Conservation (phyloP, 1,284 basidiomycete species). For the Leccinum glutinopallens region DNA sequence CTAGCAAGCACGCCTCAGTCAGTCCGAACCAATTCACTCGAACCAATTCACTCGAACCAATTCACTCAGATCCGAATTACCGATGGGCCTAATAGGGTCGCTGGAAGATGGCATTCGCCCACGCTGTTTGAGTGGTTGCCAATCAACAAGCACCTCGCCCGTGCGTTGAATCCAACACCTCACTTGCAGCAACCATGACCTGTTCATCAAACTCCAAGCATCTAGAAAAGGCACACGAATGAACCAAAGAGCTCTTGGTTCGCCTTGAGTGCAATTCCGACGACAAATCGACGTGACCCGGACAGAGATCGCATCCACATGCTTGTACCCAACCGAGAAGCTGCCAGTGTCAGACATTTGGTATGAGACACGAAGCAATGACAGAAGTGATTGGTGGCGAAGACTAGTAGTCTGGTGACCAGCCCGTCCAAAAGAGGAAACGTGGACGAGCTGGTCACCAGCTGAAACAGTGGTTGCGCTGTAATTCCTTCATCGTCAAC, state of each 20-base stretch:
- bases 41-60: constrained; percentile 2
- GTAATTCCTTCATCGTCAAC: constrained; percentile 15
- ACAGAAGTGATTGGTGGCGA: constrained; percentile 11
- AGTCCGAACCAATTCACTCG: neutral
- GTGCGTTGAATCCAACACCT: neutral
- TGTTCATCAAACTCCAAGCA: constrained; percentile 52
- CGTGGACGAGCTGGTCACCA: too few species aligned
- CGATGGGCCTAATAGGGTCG: neutral
- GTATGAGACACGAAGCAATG: constrained; percentile 27
- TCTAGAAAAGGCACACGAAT: constrained; percentile 52
- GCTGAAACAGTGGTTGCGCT: constrained; percentile 2
- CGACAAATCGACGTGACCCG: constrained; percentile 53
- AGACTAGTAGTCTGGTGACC: neutral
- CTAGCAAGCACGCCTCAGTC: neutral
- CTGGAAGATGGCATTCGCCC: neutral
- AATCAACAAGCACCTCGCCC: neutral
- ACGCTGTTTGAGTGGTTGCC: neutral
- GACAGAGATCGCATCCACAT: constrained; percentile 56
- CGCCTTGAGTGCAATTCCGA: constrained; percentile 54
- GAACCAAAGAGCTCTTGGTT: constrained; percentile 53
- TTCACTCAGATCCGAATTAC: neutral
- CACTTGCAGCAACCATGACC: constrained; percentile 5
- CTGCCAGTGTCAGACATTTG: constrained; percentile 42
- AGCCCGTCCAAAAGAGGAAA: too few species aligned
- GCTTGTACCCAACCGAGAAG: constrained; percentile 46